Base-by-base conservation (phyloP, 495 filamentous ascomycete genomes). In the Neurospora africana region DNA sequence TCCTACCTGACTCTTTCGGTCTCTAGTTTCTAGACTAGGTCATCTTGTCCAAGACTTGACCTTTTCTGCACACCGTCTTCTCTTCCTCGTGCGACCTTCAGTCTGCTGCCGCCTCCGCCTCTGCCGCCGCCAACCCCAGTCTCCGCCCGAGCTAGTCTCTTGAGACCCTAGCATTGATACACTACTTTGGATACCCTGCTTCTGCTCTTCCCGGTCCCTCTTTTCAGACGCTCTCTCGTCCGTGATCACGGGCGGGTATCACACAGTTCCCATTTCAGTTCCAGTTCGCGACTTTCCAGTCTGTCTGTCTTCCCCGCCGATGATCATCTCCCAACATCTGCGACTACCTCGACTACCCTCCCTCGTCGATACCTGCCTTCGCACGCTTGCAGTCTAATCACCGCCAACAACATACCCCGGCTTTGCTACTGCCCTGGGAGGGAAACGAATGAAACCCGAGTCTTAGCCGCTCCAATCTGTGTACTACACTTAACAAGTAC, bases 371-470 rank as follows among this genome's bases (percentile, higher is more conserved):
- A 65, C 10, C 53, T 17, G 53, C 53, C 53, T 1, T 33, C 15
- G 53, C 23, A 65, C 53, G 13, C 27, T 65, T 9, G 53, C 53
- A 65, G 53, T 65, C 53, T 65, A 33, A 65, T 65, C 53, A 65
- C 53, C 27, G 27, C 0, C 23, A 19, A 33, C 27, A 65, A 35
- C 53, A n/a, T n/a, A n/a, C n/a, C n/a, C 53, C 53, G 27, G 53
- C 15, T 30, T 65, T 35, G 23, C 30, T 30, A 33, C 53, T 35
- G 53, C 15, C 15, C 53, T 35, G 13, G 53, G 27, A 65, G 53
- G 78, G 72, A 80, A 77, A 80, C 82, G 80, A 83, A 83, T 81
- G 78, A 80, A 75, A 81, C 81, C 79, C 77, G 78, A 72, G 81
- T 81, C 79, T 75, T 84, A 84, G 76, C 83, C 81, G 82, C 81